Percentiles rank a stretch among this genome's conserved stretches.
These are phyloP conservation scores for Cyberlindnera nakhonratchasimensis DNA, from an alignment of 805 yeast species.

Conservation along the genomic window DNA sequence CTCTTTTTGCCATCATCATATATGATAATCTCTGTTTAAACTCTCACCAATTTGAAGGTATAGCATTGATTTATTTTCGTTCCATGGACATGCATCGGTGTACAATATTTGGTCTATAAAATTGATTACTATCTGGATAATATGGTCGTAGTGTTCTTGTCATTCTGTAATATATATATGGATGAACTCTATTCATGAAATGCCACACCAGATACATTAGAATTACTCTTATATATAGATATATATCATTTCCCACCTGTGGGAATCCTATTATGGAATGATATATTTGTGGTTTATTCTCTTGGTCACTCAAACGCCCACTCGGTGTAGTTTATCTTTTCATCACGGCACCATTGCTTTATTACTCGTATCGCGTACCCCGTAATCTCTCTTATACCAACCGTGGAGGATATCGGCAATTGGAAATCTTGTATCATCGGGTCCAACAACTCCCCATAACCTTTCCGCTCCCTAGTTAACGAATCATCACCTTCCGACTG, in stretches of 20 bases:
- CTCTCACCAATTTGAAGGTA: no score
- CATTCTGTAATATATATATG: no score
- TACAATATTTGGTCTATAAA: slow-evolving; percentile 1
- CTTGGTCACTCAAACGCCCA: slow-evolving; percentile 7
- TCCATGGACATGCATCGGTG: no score
- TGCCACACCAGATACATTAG: no score
- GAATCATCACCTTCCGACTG: neutral
- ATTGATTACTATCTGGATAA: slow-evolving; percentile 1
- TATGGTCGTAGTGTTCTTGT: no score
- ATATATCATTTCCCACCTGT: neutral
- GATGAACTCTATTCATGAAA: no score
- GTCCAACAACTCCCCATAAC: slow-evolving; percentile 3
- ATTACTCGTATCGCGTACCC: slow-evolving; percentile 10
- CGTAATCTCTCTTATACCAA: slow-evolving; percentile 2
- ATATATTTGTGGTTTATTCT: no score
- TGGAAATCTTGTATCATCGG: slow-evolving; percentile 5
- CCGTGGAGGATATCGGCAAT: neutral
- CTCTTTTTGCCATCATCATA: neutral
- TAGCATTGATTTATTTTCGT: no score
- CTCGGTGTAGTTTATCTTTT: slow-evolving; percentile 6
- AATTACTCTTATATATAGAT: no score
- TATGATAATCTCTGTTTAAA: no score
- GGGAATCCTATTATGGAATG: neutral
- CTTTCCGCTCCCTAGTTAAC: neutral
- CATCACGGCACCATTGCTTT: slow-evolving; percentile 15